phyloP scores from a whole-genome alignment of 805 yeast genomes.

The Ogataea allantospora region DNA sequence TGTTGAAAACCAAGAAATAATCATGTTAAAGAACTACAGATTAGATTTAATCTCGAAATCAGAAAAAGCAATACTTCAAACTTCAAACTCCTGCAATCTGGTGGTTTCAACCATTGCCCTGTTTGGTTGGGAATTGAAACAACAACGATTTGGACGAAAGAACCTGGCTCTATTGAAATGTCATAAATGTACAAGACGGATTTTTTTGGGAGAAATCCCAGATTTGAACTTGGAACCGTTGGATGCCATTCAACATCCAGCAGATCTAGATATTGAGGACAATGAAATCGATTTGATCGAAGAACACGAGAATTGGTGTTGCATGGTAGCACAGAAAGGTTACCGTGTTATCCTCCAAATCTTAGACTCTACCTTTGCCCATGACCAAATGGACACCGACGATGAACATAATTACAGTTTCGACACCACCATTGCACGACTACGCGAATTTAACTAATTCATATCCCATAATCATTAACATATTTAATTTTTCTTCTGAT shows the following conservation, averaged over 20 bases:
- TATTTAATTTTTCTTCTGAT: conserved; percentile 38
- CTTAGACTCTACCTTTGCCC: conserved; percentile 8
- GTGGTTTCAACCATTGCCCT: conserved; percentile 24
- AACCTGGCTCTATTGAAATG: conserved; percentile 32
- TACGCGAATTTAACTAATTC: conserved; percentile 10
- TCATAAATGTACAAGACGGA: conserved; percentile 36
- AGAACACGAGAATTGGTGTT: conserved; percentile 41
- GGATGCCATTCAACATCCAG: conserved; percentile 30
- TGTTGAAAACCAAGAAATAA: conserved; percentile 11
- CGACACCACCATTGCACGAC: conserved; percentile 19
- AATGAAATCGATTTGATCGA: conserved; percentile 29
- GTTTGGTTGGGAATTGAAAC: conserved; percentile 38
- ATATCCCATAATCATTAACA: conserved; percentile 5
- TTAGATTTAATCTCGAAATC: conserved; percentile 25
- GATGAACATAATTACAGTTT: conserved; percentile 11
- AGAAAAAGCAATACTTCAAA: conserved; percentile 15
- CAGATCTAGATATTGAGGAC: conserved; percentile 19
- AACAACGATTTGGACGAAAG: conserved; percentile 27
- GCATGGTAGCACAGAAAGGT: conserved; percentile 24
- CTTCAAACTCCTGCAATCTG: conserved; percentile 13
- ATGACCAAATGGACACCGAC: conserved; percentile 7
- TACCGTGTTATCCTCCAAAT: conserved; percentile 18
- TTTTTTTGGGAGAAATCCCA: conserved; percentile 25
- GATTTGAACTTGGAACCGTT: conserved; percentile 14
- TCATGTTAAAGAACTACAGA: conserved; percentile 19